Base-by-base conservation (phyloP, 1,284 basidiomycete species). In the Puccinia triticina region DNA sequence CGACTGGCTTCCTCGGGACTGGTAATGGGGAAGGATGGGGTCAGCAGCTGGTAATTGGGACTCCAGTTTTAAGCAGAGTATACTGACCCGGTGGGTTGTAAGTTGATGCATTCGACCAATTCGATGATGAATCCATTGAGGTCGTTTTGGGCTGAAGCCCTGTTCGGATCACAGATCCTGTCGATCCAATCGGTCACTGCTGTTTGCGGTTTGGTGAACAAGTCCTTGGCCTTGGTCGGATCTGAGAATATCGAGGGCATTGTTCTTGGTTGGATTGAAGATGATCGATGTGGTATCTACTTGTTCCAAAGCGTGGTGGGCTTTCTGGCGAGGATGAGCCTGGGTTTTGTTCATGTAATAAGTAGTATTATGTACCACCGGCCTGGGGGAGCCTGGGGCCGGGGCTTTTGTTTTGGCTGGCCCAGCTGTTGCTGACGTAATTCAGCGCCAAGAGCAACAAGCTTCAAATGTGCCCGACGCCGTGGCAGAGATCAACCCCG, bases 1-100 rank as follows among this genome's bases (percentile, higher is more conserved):
- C 76, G 76, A 67, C 76, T 77, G 37, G 76, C 76, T 67, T 77
- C 76, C 66, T 77, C 76, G 16, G 61, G 34, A 66, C 76, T 77
- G 50, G 2, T 10, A 16, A 29, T 14, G 12, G 26, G 10, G 8
- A 50, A 50, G 21, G 32, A 50, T 55, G 5, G 29, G 12, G 3
- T 10, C n/a, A 71, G 67, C 16, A 34, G 18, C 43, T 12, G n/a
- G 67, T 18, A 14, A n/a, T n/a, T n/a, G n/a, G n/a, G n/a, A n/a
- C n/a, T n/a, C n/a, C n/a, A n/a, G n/a, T 34, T n/a, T 57, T 37
- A 3, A 12, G 26, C 18, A 40, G 29, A 34, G 18, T 14, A 21
- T 55, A 26, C 72, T 74, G 14, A 59, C 73, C 73, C 73, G 23
- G 73, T 55, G 37, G 73, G n/a, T 43, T 75, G 73, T 34, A 55